These are phyloP conservation scores for Botryotinia convoluta DNA, from an alignment of 2,329 filamentous ascomycete species.

Conservation along the genomic window DNA sequence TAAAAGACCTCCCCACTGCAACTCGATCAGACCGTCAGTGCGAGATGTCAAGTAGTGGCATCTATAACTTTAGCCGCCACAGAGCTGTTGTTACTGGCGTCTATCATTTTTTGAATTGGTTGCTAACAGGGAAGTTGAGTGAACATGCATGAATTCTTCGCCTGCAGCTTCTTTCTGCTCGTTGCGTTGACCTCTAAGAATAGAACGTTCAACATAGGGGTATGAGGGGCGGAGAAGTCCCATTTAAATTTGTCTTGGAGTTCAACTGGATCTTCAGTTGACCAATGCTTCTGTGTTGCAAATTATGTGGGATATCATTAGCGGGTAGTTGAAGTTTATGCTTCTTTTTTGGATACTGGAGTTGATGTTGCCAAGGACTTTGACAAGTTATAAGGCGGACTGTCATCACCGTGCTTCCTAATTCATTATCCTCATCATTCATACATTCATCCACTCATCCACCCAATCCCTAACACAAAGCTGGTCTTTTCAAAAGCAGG, in stretches of 20 bases:
- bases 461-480: background rate
- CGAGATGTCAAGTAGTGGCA: background rate
- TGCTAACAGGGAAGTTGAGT: background rate
- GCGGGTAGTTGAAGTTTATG: background rate
- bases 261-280: background rate
- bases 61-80: background rate
- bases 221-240: background rate
- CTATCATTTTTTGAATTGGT: background rate
- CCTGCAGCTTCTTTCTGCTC: background rate
- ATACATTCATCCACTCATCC: background rate
- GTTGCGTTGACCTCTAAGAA: slow-evolving; percentile 6
- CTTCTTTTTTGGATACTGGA: background rate
- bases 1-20: background rate
- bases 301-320: background rate
- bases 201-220: background rate
- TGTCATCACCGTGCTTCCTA: background rate
- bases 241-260: background rate
- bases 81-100: background rate
- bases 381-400: slow-evolving; percentile 6
- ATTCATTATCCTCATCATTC: slow-evolving; percentile 2
- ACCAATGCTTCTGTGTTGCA: slow-evolving; percentile 5
- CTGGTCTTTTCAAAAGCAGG: slow-evolving; percentile 8
- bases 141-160: slow-evolving; percentile 8
- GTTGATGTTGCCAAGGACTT: background rate
- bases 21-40: slow-evolving; percentile 5